Percentiles rank a stretch among this genome's conserved stretches.
These are phyloP conservation scores for Cytospora chrysosperma DNA, from an alignment of 2,329 filamentous ascomycete genomes.

Conservation along the genomic window DNA sequence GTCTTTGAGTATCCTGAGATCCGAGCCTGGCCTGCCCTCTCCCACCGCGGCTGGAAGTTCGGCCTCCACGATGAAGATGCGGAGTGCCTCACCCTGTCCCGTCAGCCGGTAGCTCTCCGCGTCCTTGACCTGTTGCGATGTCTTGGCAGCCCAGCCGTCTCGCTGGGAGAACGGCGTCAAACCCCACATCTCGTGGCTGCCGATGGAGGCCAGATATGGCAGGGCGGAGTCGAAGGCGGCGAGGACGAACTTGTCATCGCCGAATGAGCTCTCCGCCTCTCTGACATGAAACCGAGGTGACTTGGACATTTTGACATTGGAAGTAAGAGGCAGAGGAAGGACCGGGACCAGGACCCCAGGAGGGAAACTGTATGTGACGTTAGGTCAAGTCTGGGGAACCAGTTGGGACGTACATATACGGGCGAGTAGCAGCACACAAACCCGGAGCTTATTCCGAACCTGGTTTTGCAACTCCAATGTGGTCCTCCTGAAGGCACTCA, in stretches of 20 bases:
- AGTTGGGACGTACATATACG: not conserved
- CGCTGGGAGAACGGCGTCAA: not conserved
- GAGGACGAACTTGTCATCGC: not conserved
- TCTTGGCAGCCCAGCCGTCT: conserved; percentile 1
- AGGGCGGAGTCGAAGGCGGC: not conserved
- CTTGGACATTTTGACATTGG: not conserved
- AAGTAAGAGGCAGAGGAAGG: not conserved
- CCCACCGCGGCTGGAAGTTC: not conserved
- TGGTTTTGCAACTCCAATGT: too few relatives aligned
- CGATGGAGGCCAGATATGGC: conserved; percentile 8
- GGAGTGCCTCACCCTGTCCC: not conserved
- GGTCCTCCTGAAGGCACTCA: too few relatives aligned
- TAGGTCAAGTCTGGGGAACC: not conserved
- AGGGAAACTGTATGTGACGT: not conserved
- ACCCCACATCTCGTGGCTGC: conserved; percentile 10
- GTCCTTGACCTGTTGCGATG: conserved; percentile 2
- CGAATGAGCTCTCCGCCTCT: not conserved
- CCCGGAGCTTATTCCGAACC: too few relatives aligned
- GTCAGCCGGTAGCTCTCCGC: conserved; percentile 1
- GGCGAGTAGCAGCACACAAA: too few relatives aligned
- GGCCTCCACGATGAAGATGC: conserved; percentile 4
- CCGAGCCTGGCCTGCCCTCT: not conserved
- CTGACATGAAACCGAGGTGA: not conserved
- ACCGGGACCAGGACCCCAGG: not conserved
- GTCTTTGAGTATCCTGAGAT: not conserved